Evolutionary conservation across 202 grass and related monocot species (phyloP).

Genomic region (Schoenoplectus tabernaemontani): DNA sequence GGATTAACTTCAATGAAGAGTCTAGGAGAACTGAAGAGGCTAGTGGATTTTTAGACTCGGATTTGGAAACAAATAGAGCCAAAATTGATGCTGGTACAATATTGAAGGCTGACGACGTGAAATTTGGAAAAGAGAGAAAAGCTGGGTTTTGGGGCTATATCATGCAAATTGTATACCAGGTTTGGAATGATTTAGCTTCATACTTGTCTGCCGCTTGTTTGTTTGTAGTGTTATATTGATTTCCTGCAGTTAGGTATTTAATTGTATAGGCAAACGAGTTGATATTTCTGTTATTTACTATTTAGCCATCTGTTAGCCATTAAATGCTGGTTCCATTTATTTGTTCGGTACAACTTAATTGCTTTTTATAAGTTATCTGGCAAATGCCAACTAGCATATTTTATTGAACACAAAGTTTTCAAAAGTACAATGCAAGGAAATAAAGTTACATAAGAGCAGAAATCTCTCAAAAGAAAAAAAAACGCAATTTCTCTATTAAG

Average conservation of each 20-base stretch:
- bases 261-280: not conserved
- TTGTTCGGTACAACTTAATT: not conserved
- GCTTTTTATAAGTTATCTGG: not conserved
- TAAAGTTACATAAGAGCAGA: not conserved
- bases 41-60: conserved; percentile 39
- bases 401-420: not conserved
- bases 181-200: conserved; percentile 19
- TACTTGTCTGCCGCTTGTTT: not conserved
- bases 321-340: not conserved
- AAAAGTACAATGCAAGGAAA: not conserved
- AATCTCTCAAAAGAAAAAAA: not conserved
- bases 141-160: conserved; percentile 53
- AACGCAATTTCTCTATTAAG: not conserved
- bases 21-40: conserved; percentile 43
- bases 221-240: not conserved
- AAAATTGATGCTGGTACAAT: conserved; percentile 24
- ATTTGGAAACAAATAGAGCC: conserved; percentile 40
- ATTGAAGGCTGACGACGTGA: conserved; percentile 28
- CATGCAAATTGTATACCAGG: conserved; percentile 86
- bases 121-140: conserved; percentile 52
- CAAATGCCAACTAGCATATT: not conserved
- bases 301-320: not conserved
- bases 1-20: conserved; percentile 43
- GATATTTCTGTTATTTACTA: not conserved
- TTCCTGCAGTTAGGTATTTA: not conserved